Conservation (phyloP, 2,329 filamentous ascomycete species). For the Sporothrix euskadiensis region DNA sequence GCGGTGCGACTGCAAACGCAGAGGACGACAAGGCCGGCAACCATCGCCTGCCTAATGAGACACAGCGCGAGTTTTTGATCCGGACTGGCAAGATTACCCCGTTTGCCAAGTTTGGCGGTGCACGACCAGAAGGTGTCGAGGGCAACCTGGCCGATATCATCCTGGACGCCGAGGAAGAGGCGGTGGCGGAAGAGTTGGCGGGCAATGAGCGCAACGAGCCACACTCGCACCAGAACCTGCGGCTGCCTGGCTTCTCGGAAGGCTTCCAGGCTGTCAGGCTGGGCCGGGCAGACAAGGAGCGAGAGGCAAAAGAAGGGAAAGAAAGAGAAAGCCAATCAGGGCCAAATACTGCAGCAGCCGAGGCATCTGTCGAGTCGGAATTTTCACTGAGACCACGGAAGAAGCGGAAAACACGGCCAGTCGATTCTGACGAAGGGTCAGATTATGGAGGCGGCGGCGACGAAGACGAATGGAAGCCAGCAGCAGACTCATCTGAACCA, state of each 20-base stretch:
- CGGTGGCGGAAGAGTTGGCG: conserved; percentile 52
- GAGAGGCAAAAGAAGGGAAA: background rate
- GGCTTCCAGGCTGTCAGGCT: conserved; percentile 36
- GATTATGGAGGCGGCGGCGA: conserved; percentile 48
- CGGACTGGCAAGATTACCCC: conserved; percentile 97
- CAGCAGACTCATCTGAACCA: conserved; percentile 31
- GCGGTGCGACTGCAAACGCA: conserved; percentile 35
- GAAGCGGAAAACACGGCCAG: conserved; percentile 47
- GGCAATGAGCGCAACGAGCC: conserved; percentile 49
- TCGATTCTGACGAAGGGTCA: background rate
- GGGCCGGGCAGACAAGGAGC: background rate
- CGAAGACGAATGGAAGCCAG: conserved; percentile 30
- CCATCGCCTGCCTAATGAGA: conserved; percentile 73
- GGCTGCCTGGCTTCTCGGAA: conserved; percentile 70
- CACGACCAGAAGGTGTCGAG: conserved; percentile 61
- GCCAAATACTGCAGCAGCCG: conserved; percentile 37
- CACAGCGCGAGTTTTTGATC: conserved; percentile 83
- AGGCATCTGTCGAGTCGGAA: conserved; percentile 50
- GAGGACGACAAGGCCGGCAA: conserved; percentile 48
- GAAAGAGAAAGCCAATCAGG: conserved; percentile 14
- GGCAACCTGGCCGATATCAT: conserved; percentile 75
- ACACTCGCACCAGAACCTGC: conserved; percentile 70
- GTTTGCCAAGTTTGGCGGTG: conserved; percentile 75
- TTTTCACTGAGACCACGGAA: conserved; percentile 62
- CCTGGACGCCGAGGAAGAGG: conserved; percentile 78